Conservation (phyloP, 2,329 filamentous ascomycete genomes). For the Colletotrichum horii region DNA sequence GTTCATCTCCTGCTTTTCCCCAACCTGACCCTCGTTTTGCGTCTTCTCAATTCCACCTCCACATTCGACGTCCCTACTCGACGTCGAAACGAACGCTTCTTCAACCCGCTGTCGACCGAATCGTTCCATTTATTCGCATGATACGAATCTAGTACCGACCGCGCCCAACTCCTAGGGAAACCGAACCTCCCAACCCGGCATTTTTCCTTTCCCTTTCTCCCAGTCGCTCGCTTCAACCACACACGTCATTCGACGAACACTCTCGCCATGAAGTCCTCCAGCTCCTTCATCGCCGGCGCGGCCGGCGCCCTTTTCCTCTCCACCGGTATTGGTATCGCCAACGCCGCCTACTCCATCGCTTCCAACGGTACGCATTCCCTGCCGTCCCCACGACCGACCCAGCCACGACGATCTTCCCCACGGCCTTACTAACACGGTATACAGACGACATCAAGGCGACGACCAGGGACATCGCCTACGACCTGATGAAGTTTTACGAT, state of each 20-base stretch:
- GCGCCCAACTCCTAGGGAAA: not conserved
- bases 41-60: not conserved
- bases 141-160: not conserved
- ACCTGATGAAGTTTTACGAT: conserved; percentile 56
- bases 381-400: not conserved
- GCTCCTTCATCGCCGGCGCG: conserved; percentile 4
- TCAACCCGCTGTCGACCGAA: not conserved
- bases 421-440: not conserved
- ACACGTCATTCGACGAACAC: not conserved
- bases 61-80: not conserved
- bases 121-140: not conserved
- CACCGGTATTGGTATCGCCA: not conserved
- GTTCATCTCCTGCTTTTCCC: not conserved
- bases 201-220: not conserved
- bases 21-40: conserved; percentile 3
- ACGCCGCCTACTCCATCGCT: conserved; percentile 13
- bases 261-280: conserved; percentile 1
- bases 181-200: not conserved
- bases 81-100: not conserved
- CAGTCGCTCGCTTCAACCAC: conserved; percentile 13
- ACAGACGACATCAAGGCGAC: conserved; percentile 51
- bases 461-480: conserved; percentile 52
- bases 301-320: not conserved
- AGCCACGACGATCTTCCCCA: not conserved
- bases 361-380: conserved; percentile 5